Percentiles rank a stretch among this genome's conserved stretches.
These are phyloP conservation scores for Sisymbrium altissimum DNA, from an alignment of 345 rosid genomes.

Conservation along the genomic window DNA sequence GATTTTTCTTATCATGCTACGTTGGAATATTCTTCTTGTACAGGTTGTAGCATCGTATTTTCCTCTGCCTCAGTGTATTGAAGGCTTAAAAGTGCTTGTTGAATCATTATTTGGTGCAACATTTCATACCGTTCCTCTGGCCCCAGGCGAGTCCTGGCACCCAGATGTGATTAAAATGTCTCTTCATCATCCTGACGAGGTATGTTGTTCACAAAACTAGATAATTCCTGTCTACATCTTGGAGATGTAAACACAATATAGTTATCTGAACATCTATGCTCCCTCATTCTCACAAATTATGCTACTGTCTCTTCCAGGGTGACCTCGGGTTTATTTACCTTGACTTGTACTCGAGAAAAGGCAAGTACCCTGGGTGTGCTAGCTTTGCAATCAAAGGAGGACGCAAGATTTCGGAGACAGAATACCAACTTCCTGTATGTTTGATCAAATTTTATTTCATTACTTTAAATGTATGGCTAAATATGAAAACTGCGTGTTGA, in stretches of 20 bases:
- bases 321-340: slow-evolving; percentile 88
- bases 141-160: slow-evolving; percentile 97
- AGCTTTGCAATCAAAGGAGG: slow-evolving; percentile 91
- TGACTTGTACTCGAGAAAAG: slow-evolving; percentile 80
- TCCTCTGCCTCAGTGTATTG: slow-evolving; percentile 75
- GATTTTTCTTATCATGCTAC: not conserved
- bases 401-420: slow-evolving; percentile 69
- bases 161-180: slow-evolving; percentile 81
- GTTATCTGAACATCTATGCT: not conserved
- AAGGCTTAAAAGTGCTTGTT: slow-evolving; percentile 77
- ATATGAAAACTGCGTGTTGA: slow-evolving; percentile 10
- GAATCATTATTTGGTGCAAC: slow-evolving; percentile 82
- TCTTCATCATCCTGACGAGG: slow-evolving; percentile 93
- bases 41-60: slow-evolving; percentile 92
- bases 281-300: slow-evolving; percentile 13
- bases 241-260: not conserved
- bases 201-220: slow-evolving; percentile 27
- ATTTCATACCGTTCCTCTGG: slow-evolving; percentile 53
- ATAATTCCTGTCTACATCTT: not conserved
- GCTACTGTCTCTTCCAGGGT: slow-evolving; percentile 53
- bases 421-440: slow-evolving; percentile 94
- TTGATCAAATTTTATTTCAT: not conserved
- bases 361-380: slow-evolving; percentile 97
- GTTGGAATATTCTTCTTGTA: slow-evolving; percentile 12
- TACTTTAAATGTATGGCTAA: not conserved